phyloP scores from a whole-genome alignment of 495 filamentous ascomycete genomes.

The Xylaria bambusicola region DNA sequence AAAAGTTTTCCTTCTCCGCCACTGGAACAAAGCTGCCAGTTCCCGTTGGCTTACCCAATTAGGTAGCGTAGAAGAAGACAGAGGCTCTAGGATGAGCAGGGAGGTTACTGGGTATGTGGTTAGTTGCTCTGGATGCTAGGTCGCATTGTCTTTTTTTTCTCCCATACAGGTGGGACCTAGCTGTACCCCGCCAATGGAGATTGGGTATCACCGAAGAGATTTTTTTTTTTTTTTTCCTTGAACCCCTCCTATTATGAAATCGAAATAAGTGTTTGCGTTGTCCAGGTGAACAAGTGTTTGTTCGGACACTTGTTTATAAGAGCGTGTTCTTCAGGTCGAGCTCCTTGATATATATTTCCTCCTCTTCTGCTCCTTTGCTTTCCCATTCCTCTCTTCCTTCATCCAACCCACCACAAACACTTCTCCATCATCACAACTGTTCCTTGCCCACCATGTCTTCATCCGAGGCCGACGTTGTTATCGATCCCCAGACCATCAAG shows the following conservation, averaged over 20 bases:
- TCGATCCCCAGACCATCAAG: slow-evolving; percentile 22
- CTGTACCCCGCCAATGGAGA: slow-evolving; percentile 16
- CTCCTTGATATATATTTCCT: slow-evolving; percentile 2
- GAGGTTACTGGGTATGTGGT: too few relatives aligned
- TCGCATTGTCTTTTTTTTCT: slow-evolving; percentile 4
- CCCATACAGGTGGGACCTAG: slow-evolving; percentile 11
- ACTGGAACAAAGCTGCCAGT: neutral
- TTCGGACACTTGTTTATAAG: neutral
- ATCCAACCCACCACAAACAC: neutral
- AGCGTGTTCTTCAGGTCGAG: neutral
- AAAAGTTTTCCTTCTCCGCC: neutral
- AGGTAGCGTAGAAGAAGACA: neutral
- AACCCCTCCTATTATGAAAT: slow-evolving; percentile 13
- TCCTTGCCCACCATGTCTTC: slow-evolving; percentile 17
- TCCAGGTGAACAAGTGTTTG: slow-evolving; percentile 7
- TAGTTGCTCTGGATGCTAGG: neutral
- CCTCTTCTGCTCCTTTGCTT: neutral
- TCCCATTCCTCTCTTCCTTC: neutral
- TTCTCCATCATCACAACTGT: neutral
- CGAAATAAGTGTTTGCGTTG: slow-evolving; percentile 17
- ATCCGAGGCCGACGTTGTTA: slow-evolving; percentile 12
- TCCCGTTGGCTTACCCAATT: neutral
- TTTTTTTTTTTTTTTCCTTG: slow-evolving; percentile 5
- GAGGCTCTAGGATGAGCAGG: neutral
- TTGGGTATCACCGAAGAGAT: slow-evolving; percentile 11